Conservation (phyloP, 2,329 filamentous ascomycete species). For the Emergomyces pasteurianus region DNA sequence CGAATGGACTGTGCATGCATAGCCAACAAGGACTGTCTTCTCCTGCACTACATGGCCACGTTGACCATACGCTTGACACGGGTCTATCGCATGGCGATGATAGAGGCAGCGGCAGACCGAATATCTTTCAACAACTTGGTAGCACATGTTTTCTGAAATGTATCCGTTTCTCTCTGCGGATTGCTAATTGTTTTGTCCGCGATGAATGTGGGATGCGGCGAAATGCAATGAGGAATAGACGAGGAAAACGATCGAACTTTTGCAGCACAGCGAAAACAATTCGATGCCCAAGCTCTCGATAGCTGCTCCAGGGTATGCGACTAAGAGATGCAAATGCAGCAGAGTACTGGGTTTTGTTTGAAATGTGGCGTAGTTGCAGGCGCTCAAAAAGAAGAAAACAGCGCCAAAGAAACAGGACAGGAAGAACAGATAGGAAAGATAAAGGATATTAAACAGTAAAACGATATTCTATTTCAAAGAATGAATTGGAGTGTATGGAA, state of each 20-base stretch:
- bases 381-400: neutral
- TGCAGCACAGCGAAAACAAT: neutral
- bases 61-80: slow-evolving; percentile 63
- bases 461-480: neutral
- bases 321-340: neutral
- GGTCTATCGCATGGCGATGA: slow-evolving; percentile 75
- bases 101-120: slow-evolving; percentile 80
- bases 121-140: slow-evolving; percentile 74
- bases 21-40: slow-evolving; percentile 70
- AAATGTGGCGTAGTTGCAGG: neutral
- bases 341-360: neutral
- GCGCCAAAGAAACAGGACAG: neutral
- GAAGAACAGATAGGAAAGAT: neutral
- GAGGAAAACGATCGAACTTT: neutral
- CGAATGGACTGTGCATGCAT: slow-evolving; percentile 54
- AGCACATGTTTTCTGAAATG: slow-evolving; percentile 53
- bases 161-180: neutral
- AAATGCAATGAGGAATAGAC: neutral
- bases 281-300: neutral
- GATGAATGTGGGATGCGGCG: neutral
- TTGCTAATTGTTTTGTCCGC: neutral
- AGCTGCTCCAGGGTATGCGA: neutral
- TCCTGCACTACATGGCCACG: slow-evolving; percentile 60
- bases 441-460: neutral
- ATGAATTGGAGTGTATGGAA: neutral